phyloP scores from a whole-genome alignment of 306 rosid species.

The Acacia crassicarpa region DNA sequence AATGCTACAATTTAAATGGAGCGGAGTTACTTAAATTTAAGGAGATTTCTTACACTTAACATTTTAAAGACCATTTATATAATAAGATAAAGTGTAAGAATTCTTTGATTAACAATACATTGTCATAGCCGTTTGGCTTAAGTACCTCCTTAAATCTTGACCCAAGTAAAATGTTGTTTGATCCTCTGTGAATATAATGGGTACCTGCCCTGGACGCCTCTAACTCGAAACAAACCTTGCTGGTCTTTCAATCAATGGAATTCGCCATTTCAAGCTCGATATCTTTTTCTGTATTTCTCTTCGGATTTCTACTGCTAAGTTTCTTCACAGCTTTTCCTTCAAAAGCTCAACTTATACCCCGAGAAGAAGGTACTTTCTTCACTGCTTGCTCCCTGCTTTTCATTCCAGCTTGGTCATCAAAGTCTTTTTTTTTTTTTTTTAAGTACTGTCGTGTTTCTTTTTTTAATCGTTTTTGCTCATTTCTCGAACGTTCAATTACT shows the following conservation, averaged over 20 bases:
- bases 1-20: not conserved
- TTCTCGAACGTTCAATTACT: not conserved
- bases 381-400: not conserved
- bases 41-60: too few species aligned
- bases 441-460: not conserved
- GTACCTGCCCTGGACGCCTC: not conserved
- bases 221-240: not conserved
- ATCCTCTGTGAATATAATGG: too few species aligned
- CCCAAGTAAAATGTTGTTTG: too few species aligned
- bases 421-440: not conserved
- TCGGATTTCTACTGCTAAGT: slow-evolving; percentile 37
- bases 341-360: slow-evolving; percentile 61
- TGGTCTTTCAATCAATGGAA: slow-evolving; percentile 30
- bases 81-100: too few species aligned
- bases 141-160: too few species aligned
- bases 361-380: slow-evolving; percentile 61
- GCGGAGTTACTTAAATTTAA: not conserved
- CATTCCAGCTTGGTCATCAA: not conserved
- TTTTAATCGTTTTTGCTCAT: not conserved
- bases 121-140: too few species aligned
- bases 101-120: too few species aligned
- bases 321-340: slow-evolving; percentile 48
- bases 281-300: slow-evolving; percentile 29
- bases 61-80: too few species aligned
- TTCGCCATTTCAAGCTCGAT: slow-evolving; percentile 34